phyloP scores from a whole-genome alignment of 345 rosid genomes.

The Eucalyptus brandiana region DNA sequence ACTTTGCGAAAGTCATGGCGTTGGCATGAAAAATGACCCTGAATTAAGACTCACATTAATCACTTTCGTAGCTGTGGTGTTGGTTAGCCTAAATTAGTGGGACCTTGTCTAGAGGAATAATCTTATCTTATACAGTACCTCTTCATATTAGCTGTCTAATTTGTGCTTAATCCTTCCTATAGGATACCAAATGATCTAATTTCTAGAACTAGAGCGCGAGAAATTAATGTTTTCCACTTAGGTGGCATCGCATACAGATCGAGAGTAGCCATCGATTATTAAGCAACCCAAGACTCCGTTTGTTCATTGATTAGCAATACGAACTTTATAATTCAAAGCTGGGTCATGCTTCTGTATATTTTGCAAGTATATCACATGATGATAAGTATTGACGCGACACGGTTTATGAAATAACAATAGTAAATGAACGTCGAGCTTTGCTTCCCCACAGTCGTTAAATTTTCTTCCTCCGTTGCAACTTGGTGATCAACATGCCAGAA shows the following conservation, averaged over 20 bases:
- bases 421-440: not conserved
- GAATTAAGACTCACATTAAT: not conserved
- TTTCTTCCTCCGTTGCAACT: not conserved
- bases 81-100: not conserved
- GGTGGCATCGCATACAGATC: not conserved
- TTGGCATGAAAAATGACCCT: not conserved
- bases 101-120: not conserved
- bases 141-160: not conserved
- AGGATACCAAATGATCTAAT: not conserved
- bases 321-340: not conserved
- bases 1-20: not conserved
- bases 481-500: not conserved
- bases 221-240: not conserved
- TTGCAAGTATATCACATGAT: not conserved
- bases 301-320: not conserved
- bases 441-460: not conserved
- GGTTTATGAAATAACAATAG: not conserved
- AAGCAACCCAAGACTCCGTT: not conserved
- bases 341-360: not conserved
- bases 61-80: not conserved
- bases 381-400: not conserved
- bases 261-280: not conserved
- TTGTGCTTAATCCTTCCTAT: not conserved
- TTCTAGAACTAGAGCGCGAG: not conserved
- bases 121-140: not conserved